A percentile compares a stretch with the other conserved stretches of the same genome.
Evolutionary conservation across 805 yeast species (phyloP).

Genomic region (Cyberlindnera maritima): DNA sequence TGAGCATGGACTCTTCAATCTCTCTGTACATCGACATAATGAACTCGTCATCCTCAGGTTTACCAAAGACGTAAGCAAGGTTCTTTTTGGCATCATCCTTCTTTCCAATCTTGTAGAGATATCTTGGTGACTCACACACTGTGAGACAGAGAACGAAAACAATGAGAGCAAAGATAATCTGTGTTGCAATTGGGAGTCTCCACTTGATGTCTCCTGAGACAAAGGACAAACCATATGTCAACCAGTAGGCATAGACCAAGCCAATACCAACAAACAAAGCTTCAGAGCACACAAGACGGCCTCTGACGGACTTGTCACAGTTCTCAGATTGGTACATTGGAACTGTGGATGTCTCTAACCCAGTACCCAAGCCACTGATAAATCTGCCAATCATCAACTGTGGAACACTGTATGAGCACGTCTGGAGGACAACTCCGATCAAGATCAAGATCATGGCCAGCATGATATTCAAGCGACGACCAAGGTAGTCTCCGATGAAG

Average conservation of each 20-base stretch:
- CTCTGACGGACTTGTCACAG: slow-evolving; percentile 64
- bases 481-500: slow-evolving; percentile 42
- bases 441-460: slow-evolving; percentile 38
- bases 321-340: slow-evolving; percentile 83
- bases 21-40: slow-evolving; percentile 17
- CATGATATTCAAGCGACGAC: slow-evolving; percentile 41
- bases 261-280: slow-evolving; percentile 63
- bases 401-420: slow-evolving; percentile 42
- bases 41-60: slow-evolving; percentile 17
- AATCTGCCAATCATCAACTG: slow-evolving; percentile 76
- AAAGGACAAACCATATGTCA: slow-evolving; percentile 62
- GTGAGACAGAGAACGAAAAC: slow-evolving; percentile 20
- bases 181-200: slow-evolving; percentile 71
- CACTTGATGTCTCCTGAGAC: slow-evolving; percentile 41
- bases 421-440: slow-evolving; percentile 40
- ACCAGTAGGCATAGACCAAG: slow-evolving; percentile 66
- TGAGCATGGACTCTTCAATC: slow-evolving; percentile 17
- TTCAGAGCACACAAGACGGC: slow-evolving; percentile 64
- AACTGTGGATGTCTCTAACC: slow-evolving; percentile 73
- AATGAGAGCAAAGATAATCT: slow-evolving; percentile 45
- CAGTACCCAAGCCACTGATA: slow-evolving; percentile 60
- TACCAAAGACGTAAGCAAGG: slow-evolving; percentile 38
- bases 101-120: slow-evolving; percentile 45
- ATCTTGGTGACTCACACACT: slow-evolving; percentile 56
- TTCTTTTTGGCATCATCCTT: slow-evolving; percentile 39